Conservation (phyloP, 1,284 basidiomycete species). For the Apiotrichum sp. region DNA sequence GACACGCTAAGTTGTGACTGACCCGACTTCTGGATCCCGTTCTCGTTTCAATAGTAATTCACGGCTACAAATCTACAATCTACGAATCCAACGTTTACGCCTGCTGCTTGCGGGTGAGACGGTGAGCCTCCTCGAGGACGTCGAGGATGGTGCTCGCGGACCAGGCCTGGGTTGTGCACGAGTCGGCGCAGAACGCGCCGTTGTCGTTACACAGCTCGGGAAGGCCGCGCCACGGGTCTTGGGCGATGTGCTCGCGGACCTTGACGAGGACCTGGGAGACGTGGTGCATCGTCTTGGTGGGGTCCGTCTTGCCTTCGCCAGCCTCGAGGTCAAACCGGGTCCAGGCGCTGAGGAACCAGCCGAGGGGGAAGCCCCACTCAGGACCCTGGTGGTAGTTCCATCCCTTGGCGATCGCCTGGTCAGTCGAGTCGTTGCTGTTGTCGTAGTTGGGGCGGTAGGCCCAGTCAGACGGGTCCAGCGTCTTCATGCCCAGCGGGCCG, state of each 20-base stretch:
- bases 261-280: slow-evolving; percentile 66
- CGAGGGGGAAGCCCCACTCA: slow-evolving; percentile 90
- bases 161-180: slow-evolving; percentile 89
- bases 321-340: slow-evolving; percentile 67
- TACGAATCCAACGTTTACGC: background rate
- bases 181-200: slow-evolving; percentile 73
- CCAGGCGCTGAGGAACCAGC: slow-evolving; percentile 91
- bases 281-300: slow-evolving; percentile 66
- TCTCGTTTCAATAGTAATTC: too few species aligned
- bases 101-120: background rate
- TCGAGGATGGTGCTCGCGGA: slow-evolving; percentile 80
- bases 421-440: slow-evolving; percentile 81
- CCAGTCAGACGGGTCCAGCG: slow-evolving; percentile 73
- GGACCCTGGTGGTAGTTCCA: slow-evolving; percentile 62
- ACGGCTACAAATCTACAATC: too few species aligned
- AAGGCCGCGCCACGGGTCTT: slow-evolving; percentile 80
- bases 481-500: slow-evolving; percentile 87
- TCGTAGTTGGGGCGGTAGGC: slow-evolving; percentile 87
- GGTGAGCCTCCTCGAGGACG: slow-evolving; percentile 68
- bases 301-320: slow-evolving; percentile 52
- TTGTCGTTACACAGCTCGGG: slow-evolving; percentile 84
- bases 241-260: slow-evolving; percentile 64
- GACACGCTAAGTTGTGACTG: too few species aligned
- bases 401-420: slow-evolving; percentile 77
- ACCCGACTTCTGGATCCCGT: too few species aligned